phyloP scores from a whole-genome alignment of 169 alveolate genomes.

The Theileria parva region DNA sequence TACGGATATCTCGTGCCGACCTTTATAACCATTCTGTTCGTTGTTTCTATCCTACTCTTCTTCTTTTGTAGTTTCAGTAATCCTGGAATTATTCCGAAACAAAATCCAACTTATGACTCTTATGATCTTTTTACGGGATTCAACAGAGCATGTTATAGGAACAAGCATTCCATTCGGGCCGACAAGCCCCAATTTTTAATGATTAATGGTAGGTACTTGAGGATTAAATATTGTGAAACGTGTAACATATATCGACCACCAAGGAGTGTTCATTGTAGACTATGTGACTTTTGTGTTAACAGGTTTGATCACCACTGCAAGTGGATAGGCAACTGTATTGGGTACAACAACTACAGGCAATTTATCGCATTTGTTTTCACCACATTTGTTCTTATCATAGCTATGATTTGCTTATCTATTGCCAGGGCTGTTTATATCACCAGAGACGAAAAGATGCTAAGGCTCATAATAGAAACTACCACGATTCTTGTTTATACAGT shows the following conservation, averaged over 20 bases:
- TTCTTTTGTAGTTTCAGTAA: constrained; percentile 22
- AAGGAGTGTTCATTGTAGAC: constrained; percentile 87
- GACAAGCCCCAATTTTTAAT: constrained; percentile 53
- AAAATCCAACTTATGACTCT: background rate
- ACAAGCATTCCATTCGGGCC: background rate
- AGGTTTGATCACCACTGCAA: constrained; percentile 92
- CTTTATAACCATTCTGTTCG: constrained; percentile 17
- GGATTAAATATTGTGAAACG: constrained; percentile 82
- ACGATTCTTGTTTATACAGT: constrained; percentile 51
- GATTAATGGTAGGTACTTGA: constrained; percentile 71
- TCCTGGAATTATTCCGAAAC: constrained; percentile 63
- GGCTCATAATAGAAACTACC: constrained; percentile 52
- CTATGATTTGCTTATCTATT: constrained; percentile 47
- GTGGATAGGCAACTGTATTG: constrained; percentile 90
- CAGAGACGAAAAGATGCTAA: constrained; percentile 27
- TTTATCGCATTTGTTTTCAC: constrained; percentile 66
- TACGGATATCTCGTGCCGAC: constrained; percentile 28
- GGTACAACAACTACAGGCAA: constrained; percentile 84
- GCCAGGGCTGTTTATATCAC: constrained; percentile 40
- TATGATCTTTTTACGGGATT: constrained; percentile 45
- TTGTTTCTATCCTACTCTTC: constrained; percentile 27
- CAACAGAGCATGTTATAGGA: constrained; percentile 13
- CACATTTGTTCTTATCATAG: constrained; percentile 50
- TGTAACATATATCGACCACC: constrained; percentile 86
- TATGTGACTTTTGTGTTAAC: constrained; percentile 88